Percentiles rank a stretch among this genome's conserved stretches.
Evolutionary conservation across 345 rosid species (phyloP).

Genomic region (Clausena lansium): DNA sequence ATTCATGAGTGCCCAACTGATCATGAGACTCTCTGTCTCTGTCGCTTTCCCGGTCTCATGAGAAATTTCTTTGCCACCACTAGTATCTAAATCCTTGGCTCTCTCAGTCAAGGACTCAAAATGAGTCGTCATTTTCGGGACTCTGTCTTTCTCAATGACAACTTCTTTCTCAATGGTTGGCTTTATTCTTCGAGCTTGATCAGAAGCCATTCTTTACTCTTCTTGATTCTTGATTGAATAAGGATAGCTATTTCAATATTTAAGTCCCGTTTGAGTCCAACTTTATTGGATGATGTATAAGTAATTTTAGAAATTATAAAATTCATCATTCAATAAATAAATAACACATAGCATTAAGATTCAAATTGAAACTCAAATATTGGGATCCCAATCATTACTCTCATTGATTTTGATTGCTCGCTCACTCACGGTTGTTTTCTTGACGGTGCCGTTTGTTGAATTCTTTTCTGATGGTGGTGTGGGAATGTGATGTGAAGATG

Average conservation of each 20-base stretch:
- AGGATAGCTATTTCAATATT: too few relatives aligned
- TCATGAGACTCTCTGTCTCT: constrained; percentile 19
- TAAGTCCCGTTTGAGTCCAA: too few relatives aligned
- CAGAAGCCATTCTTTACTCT: constrained; percentile 56
- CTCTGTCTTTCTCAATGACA: constrained; percentile 52
- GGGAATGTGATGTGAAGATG: not conserved
- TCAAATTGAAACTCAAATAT: too few relatives aligned
- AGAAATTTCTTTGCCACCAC: not conserved
- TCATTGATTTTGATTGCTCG: not conserved
- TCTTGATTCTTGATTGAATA: too few relatives aligned
- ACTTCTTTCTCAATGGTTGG: constrained; percentile 39
- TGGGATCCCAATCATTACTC: too few relatives aligned
- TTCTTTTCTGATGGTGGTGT: too few relatives aligned
- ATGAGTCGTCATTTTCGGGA: constrained; percentile 60
- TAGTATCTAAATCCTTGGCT: constrained; percentile 13
- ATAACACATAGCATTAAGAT: too few relatives aligned
- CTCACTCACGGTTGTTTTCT: not conserved
- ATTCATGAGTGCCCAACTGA: constrained; percentile 22
- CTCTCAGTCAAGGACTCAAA: constrained; percentile 47
- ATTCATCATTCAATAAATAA: too few relatives aligned
- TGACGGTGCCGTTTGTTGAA: not conserved
- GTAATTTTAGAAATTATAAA: too few relatives aligned
- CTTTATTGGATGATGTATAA: too few relatives aligned
- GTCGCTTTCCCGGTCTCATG: not conserved
- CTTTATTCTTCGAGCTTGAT: constrained; percentile 53